A percentile compares a stretch with the other conserved stretches of the same genome.
Conservation (phyloP, 106 monocot species). For the Triglochin maritima region DNA sequence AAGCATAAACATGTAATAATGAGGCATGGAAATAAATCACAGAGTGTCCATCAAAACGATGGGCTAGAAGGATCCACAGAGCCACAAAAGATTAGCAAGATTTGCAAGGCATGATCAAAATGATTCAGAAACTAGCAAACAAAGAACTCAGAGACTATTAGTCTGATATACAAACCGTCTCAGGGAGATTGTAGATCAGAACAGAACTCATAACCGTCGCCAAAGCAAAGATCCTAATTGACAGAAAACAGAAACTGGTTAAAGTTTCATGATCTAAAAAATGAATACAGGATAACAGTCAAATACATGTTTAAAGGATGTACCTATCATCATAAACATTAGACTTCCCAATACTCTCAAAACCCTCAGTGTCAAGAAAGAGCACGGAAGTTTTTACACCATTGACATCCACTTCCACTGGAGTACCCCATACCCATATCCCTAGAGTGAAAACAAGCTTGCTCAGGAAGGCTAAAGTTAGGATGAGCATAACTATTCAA, state of each 20-base stretch:
- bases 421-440: slow-evolving; percentile 97
- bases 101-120: no score
- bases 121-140: no score
- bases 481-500: neutral
- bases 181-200: slow-evolving; percentile 24
- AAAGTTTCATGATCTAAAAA: neutral
- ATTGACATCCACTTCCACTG: slow-evolving; percentile 71
- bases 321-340: slow-evolving; percentile 99
- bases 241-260: slow-evolving; percentile 1
- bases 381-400: slow-evolving; percentile 80
- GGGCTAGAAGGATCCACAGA: no score
- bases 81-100: no score
- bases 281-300: neutral
- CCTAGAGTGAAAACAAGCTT: slow-evolving; percentile 33
- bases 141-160: neutral
- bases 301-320: slow-evolving; percentile 5
- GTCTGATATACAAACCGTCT: slow-evolving; percentile 12
- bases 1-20: no score
- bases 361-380: slow-evolving; percentile 96
- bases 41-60: no score
- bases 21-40: no score
- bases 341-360: slow-evolving; percentile 99
- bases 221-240: slow-evolving; percentile 88
- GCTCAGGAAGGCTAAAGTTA: neutral
- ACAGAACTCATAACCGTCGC: slow-evolving; percentile 74